Evolutionary conservation across 2,329 filamentous ascomycete species (phyloP).

Genomic region (Nannizziopsis arthrosporioides): DNA sequence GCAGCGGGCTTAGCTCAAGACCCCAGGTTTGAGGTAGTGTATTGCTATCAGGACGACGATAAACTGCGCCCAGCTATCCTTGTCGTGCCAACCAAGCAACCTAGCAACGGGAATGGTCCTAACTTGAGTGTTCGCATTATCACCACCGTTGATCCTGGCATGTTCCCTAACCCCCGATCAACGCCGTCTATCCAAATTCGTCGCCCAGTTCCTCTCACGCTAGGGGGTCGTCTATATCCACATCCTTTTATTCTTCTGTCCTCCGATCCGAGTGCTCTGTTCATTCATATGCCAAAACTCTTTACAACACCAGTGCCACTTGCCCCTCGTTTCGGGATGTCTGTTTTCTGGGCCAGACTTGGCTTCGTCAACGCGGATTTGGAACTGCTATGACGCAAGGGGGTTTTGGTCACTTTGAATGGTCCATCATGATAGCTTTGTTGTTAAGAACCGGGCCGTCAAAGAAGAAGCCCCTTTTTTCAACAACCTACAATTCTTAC

Average conservation of each 20-base stretch:
- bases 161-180: conserved; percentile 63
- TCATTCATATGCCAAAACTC: conserved; percentile 60
- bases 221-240: conserved; percentile 27
- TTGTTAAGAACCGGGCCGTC: conserved; percentile 66
- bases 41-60: conserved; percentile 60
- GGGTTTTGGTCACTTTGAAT: conserved; percentile 90
- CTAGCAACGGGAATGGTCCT: conserved; percentile 30
- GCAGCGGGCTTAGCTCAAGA: conserved; percentile 55
- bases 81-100: conserved; percentile 27
- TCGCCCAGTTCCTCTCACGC: conserved; percentile 41
- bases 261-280: conserved; percentile 66
- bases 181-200: conserved; percentile 58
- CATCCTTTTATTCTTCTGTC: conserved; percentile 81
- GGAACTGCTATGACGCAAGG: conserved; percentile 56
- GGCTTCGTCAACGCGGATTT: conserved; percentile 82
- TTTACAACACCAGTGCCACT: conserved; percentile 57
- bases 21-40: conserved; percentile 47
- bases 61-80: conserved; percentile 58
- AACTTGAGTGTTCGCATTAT: conserved; percentile 61
- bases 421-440: conserved; percentile 67
- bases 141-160: conserved; percentile 55
- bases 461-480: conserved; percentile 59
- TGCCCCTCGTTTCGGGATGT: conserved; percentile 69
- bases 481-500: conserved; percentile 72
- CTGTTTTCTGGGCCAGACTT: conserved; percentile 73